Conservation (phyloP, 176 grass and related monocot genomes). For the Phoenix dactylifera region DNA sequence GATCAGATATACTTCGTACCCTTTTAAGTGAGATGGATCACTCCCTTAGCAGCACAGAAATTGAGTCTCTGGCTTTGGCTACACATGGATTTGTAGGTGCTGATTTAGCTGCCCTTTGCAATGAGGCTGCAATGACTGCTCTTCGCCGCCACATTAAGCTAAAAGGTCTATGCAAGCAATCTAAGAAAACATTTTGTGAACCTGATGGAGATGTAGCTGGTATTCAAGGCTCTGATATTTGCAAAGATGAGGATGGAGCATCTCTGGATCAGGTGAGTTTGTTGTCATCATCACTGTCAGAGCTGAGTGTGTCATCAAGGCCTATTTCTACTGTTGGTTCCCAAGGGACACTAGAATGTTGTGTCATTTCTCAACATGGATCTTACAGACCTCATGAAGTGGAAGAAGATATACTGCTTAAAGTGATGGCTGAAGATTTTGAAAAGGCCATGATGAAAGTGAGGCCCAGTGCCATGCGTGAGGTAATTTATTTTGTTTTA, state of each 20-base stretch:
- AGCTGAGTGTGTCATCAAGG: conserved; percentile 37
- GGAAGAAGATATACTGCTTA: conserved; percentile 25
- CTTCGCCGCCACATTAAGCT: conserved; percentile 51
- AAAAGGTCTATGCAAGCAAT: conserved; percentile 12
- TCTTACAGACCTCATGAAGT: conserved; percentile 1
- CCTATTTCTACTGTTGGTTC: conserved; percentile 14
- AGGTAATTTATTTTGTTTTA: conserved; percentile 39
- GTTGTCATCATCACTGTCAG: conserved; percentile 49
- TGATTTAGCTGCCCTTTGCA: conserved; percentile 88
- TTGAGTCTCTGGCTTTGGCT: conserved; percentile 40
- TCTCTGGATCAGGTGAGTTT: conserved; percentile 20
- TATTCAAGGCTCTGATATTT: conserved; percentile 4
- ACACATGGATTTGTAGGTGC: conserved; percentile 97
- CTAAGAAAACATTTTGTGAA: conserved; percentile 8
- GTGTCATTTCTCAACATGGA: background rate
- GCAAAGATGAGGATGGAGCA: conserved; percentile 13
- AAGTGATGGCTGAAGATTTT: conserved; percentile 60
- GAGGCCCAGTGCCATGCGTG: conserved; percentile 91
- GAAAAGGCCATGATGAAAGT: conserved; percentile 82
- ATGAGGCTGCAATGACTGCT: conserved; percentile 63
- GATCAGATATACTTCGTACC: conserved; percentile 62
- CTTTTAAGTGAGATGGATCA: conserved; percentile 51
- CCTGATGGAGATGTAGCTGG: conserved; percentile 13
- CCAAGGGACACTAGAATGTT: conserved; percentile 9
- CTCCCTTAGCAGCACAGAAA: conserved; percentile 35